A percentile compares a stretch with the other conserved stretches of the same genome.
Evolutionary conservation across 2,329 filamentous ascomycete species (phyloP).

Genomic region (Alternaria rosae): DNA sequence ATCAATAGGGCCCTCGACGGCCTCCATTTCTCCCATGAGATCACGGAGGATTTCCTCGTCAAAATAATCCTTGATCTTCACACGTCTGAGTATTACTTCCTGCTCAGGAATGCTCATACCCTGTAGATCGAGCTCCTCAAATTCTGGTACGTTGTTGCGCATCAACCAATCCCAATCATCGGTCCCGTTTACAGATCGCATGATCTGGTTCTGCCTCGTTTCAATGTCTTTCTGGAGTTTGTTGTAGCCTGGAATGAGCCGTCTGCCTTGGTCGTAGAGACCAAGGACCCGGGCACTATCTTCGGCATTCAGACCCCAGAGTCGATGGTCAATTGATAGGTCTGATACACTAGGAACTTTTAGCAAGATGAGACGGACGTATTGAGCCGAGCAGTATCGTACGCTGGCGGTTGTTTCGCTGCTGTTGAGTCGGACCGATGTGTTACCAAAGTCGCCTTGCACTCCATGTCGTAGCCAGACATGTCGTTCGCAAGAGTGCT

Average conservation of each 20-base stretch:
- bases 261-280: constrained; percentile 5
- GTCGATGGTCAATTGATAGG: background rate
- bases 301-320: constrained; percentile 1
- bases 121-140: too few species aligned
- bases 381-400: background rate
- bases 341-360: background rate
- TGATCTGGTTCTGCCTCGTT: background rate
- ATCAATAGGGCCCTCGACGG: background rate
- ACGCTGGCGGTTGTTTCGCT: background rate
- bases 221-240: background rate
- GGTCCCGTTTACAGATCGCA: background rate
- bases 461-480: background rate
- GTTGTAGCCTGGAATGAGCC: background rate
- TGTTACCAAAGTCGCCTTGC: background rate
- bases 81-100: background rate
- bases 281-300: background rate
- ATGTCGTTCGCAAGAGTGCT: background rate
- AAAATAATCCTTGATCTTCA: background rate
- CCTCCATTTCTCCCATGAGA: background rate
- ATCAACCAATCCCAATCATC: background rate
- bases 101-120: too few species aligned
- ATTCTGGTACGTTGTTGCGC: background rate
- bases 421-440: background rate
- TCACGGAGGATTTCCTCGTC: too few species aligned
- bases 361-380: background rate